A percentile compares a stretch with the other conserved stretches of the same genome.
Conservation (phyloP, 306 rosid genomes). For the Quercus engelmannii region DNA sequence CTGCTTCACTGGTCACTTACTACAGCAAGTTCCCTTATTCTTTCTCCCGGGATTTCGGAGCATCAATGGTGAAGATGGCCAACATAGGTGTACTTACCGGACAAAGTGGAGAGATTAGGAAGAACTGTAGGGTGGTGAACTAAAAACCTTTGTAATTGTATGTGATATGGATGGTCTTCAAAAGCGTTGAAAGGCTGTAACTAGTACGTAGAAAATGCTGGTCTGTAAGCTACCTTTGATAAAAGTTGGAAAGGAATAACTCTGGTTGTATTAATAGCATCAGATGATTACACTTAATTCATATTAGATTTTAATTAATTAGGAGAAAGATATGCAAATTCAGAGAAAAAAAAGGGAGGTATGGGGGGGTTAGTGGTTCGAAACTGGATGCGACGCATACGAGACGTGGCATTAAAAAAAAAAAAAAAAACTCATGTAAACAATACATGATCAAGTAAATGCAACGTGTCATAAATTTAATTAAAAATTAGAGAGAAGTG, state of each 20-base stretch:
- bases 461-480: no score
- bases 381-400: no score
- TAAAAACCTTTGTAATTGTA: not conserved
- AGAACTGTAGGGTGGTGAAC: slow-evolving; percentile 63
- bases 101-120: slow-evolving; percentile 64
- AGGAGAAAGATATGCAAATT: no score
- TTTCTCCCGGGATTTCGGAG: slow-evolving; percentile 61
- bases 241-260: not conserved
- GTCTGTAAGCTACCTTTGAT: not conserved
- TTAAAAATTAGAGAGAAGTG: no score
- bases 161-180: not conserved
- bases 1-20: slow-evolving; percentile 47
- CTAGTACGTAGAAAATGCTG: not conserved
- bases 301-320: no score
- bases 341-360: no score
- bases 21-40: slow-evolving; percentile 55
- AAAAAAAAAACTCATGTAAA: no score
- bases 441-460: no score
- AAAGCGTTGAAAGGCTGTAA: not conserved
- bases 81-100: slow-evolving; percentile 70
- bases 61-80: slow-evolving; percentile 71
- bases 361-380: no score
- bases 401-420: no score
- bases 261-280: not conserved
- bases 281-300: not conserved